Base-by-base conservation (phyloP, 1,284 basidiomycete species). In the Mixia osmundae region DNA sequence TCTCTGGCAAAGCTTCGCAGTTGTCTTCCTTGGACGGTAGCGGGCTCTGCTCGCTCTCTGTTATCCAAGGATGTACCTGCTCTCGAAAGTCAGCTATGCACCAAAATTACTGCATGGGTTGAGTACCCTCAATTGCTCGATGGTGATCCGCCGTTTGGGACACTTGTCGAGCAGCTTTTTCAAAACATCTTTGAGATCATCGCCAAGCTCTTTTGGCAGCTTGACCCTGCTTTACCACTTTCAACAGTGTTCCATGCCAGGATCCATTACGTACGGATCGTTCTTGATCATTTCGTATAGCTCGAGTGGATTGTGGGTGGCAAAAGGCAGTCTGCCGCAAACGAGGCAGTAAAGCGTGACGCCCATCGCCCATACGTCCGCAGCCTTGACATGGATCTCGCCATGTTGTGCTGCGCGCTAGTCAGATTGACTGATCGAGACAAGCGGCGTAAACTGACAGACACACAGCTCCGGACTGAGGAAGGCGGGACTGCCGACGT, bases 261-360 rank as follows among this genome's bases (percentile, higher is more conserved):
- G 22, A 30, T 22, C 11, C 12, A 10, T 14, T 4, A 53, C 57
- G 44, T 26, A 61, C 61, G 56, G 51, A 37, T 60, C 50, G 23
- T 56, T 53, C 35, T 55, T 53, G 41, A 68, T 64, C 11, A 57
- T 44, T 3, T 60, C 50, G 46, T 61, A 64, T 29, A 68, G 53
- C 20, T 63, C 63, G 23, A 63, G 51, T 2, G 64, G 57, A 30
- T 62, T 58, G 5, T 54, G 45, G 10, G 56, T 54, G 37, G 60
- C 55, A 45, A 67, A 68, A 0, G 66, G 66, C 9, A 68, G 45
- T 12, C 49, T 50, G 0, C 65, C 66, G 0, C 58, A 56, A 1
- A 65, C 52, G 56, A 67, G 62, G 49, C 62, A 63, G 48, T 65
- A 67, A 1, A 68, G 51, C 1, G 65, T 66, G 2, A 66, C 63